Base-by-base conservation (phyloP, 352 stramenopile species). In the Phytopythium sindhum region DNA sequence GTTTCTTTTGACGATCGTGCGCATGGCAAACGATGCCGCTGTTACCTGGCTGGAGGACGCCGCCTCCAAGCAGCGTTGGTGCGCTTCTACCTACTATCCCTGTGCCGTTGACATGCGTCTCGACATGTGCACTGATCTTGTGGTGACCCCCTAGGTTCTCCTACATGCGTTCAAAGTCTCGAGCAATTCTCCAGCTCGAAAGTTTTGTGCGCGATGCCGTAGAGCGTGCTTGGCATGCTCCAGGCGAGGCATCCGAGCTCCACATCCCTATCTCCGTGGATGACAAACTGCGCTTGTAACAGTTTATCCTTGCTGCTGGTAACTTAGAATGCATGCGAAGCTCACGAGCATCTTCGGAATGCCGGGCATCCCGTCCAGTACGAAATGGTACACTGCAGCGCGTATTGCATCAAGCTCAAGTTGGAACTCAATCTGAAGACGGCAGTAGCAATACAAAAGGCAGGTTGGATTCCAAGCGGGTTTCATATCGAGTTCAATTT, bases 291-390 rank as follows among this genome's bases (percentile, higher is more conserved):
- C n/a, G n/a, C n/a, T 17, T 44, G 15, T 17, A 4, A 44, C 42
- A 10, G 15, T 28, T 26, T 8, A 9, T 4, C 5, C 26, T 6
- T 29, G 0, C 10, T 51, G 14, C 39, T 29, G n/a, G n/a, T n/a
- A n/a, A n/a, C n/a, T n/a, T 23, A 51, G 45, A 23, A 51, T 24
- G 45, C n/a, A 12, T 15, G 17, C 1, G 11, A 29, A 14, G 23
- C 8, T 19, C 23, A 9, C 1, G 12, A 19, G 2, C 0, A 2
- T 0, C n/a, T 29, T 6, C 7, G 1, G 9, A 29, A 17, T 0
- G 10, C 4, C 9, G 23, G n/a, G 2, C 1, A 51, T 7, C 45
- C 21, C n/a, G n/a, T 31, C 4, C 7, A 7, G 10, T 29, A 8
- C 23, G 0, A 24, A 10, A 23, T 51, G 45, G 1, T 1, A 17